Base-by-base conservation (phyloP, 441 rosid genomes). In the Corymbia calophylla region DNA sequence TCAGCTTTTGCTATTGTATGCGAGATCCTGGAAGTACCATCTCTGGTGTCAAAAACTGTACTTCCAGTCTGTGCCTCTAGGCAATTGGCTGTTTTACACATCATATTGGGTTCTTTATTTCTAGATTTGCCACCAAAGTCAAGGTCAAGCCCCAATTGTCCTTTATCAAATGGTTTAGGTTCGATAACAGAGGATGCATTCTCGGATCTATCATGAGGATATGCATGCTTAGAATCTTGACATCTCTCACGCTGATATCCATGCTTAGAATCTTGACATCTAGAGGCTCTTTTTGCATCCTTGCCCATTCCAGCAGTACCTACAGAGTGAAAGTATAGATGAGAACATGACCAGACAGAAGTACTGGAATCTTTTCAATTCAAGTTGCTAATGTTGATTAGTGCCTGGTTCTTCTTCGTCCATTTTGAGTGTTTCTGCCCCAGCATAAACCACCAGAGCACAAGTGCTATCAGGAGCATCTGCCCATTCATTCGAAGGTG, bases 401-500 rank as follows among this genome's bases (percentile, higher is more conserved):
- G 84, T 91, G 94, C 97, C 94, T 47, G 49, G 89, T 86, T 90
- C 91, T 84, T 91, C 94, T 88, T 93, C 90, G 73, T 89, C 92
- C 90, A 91, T 93, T 92, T 93, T 87, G 90, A 89, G 89, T 90
- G 92, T 87, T 92, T 93, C 97, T 25, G 92, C 93, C 90, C 92
- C 93, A 48, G 93, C 88, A 92, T 93, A 94, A 87, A 95, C 93
- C 80, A 93, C 96, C 91, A 95, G 96, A 49, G 95, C 97, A 86
- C 95, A 94, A 89, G 95, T 95, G 92, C 97, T 96, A 91, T 95
- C 97, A 92, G 95, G 94, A 90, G 94, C 93, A 93, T 93, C 92
- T 13, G 89, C 90, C 35, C 89, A 47, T 80, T 81, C 73, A 16
- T 82, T 89, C 88, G 91, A 91, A 68, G 93, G 91, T 90, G 97